A percentile compares a stretch with the other conserved stretches of the same genome.
These are phyloP conservation scores for Backusella luteola DNA, from an alignment of 192 early-diverging fungal species.

Conservation along the genomic window DNA sequence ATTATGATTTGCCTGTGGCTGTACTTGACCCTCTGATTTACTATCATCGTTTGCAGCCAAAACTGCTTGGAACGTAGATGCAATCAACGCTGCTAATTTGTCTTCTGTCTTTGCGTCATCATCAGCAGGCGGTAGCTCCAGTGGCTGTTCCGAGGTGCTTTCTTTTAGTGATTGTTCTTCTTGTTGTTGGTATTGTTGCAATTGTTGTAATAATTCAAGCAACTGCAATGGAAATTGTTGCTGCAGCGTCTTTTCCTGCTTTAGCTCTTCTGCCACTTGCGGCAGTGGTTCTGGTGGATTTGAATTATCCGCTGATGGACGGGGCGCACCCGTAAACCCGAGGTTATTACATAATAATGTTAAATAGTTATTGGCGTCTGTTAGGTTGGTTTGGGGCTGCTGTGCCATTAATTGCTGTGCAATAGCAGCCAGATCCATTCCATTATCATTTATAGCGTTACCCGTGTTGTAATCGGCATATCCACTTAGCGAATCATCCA, in stretches of 20 bases:
- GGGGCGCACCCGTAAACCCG: neutral
- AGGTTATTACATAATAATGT: constrained; percentile 20
- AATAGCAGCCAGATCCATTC: neutral
- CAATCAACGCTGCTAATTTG: constrained; percentile 9
- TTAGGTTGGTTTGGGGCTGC: neutral
- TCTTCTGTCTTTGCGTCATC: constrained; percentile 12
- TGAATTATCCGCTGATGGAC: neutral
- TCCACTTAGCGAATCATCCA: constrained; percentile 13
- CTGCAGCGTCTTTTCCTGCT: neutral
- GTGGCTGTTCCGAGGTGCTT: neutral
- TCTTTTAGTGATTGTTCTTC: neutral
- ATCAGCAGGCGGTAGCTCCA: neutral
- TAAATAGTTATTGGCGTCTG: constrained; percentile 14
- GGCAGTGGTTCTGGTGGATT: no score
- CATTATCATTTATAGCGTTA: neutral
- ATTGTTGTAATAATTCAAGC: constrained; percentile 16
- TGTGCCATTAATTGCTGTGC: constrained; percentile 1
- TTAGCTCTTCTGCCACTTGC: neutral
- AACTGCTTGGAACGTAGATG: constrained; percentile 4
- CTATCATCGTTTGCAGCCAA: neutral
- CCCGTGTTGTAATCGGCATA: neutral
- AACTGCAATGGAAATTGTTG: constrained; percentile 13
- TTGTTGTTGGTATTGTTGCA: constrained; percentile 24
- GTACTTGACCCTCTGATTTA: neutral
- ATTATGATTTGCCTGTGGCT: constrained; percentile 15